phyloP scores from a whole-genome alignment of 129 eudicot genomes.

The Oenanthe sinensis region DNA sequence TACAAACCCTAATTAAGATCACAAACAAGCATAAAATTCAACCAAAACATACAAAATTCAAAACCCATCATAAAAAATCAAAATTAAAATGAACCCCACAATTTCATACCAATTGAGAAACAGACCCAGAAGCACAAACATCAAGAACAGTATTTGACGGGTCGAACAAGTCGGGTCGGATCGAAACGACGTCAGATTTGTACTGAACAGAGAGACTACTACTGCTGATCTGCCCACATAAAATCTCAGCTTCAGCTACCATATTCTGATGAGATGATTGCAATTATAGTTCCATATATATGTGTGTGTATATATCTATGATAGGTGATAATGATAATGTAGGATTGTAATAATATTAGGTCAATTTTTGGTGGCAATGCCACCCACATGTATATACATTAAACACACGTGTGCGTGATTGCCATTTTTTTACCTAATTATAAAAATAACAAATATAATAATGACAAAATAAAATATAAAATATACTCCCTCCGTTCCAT shows the following conservation, averaged over 20 bases:
- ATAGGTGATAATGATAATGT: no score
- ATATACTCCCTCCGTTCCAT: no score
- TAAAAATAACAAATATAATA: no score
- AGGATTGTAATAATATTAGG: no score
- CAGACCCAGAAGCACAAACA: conserved; percentile 9
- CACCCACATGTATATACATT: no score
- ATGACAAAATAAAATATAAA: no score
- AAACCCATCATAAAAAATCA: background rate
- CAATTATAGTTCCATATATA: no score
- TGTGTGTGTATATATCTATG: no score
- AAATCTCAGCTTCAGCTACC: conserved; percentile 53
- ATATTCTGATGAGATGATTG: conserved; percentile 6
- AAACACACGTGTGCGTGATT: no score
- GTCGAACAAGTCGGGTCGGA: conserved; percentile 17
- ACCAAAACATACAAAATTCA: background rate
- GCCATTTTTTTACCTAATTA: no score
- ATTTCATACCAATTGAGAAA: conserved; percentile 41
- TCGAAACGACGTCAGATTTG: conserved; percentile 20
- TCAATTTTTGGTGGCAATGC: no score
- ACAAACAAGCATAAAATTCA: background rate
- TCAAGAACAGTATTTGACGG: conserved; percentile 6
- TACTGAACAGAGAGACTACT: conserved; percentile 34
- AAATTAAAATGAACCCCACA: background rate
- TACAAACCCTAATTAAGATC: background rate
- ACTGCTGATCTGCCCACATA: conserved; percentile 24